A percentile compares a stretch with the other conserved stretches of the same genome.
Conservation (phyloP, 148 eudicot species). For the Fagopyrum tataricum region DNA sequence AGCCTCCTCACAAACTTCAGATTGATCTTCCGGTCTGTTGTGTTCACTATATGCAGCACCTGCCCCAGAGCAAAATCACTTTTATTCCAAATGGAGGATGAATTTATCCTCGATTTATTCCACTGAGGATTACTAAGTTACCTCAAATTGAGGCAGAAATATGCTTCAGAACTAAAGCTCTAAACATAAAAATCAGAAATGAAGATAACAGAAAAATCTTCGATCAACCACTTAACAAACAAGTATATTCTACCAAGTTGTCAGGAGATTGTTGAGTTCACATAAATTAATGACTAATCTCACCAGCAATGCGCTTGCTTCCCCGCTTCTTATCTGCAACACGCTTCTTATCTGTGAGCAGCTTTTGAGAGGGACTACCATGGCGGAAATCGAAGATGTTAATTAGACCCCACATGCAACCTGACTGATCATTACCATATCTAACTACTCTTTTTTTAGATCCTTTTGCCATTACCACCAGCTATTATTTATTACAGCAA, state of each 20-base stretch:
- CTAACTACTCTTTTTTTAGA: slow-evolving; percentile 37
- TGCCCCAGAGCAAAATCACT: slow-evolving; percentile 16
- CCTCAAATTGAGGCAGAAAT: neutral
- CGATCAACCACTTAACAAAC: neutral
- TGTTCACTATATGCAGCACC: slow-evolving; percentile 33
- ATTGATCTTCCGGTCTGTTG: slow-evolving; percentile 23
- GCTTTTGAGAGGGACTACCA: slow-evolving; percentile 51
- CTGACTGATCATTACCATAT: slow-evolving; percentile 58
- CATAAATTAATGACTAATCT: slow-evolving; percentile 18
- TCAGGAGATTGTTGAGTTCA: neutral
- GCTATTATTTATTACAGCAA: slow-evolving; percentile 1
- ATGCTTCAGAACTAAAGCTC: neutral
- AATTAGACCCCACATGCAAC: slow-evolving; percentile 83
- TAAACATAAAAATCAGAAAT: neutral
- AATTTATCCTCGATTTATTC: slow-evolving; percentile 7
- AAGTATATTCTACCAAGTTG: neutral
- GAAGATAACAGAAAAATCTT: neutral
- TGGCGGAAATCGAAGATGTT: slow-evolving; percentile 75
- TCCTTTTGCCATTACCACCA: slow-evolving; percentile 58
- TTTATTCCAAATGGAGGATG: neutral
- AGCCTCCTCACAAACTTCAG: slow-evolving; percentile 22
- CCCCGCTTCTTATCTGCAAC: slow-evolving; percentile 46
- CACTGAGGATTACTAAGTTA: neutral
- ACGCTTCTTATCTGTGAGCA: slow-evolving; percentile 58
- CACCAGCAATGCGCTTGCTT: slow-evolving; percentile 47